These are phyloP conservation scores for Penicillium alfredii DNA, from an alignment of 495 filamentous ascomycete genomes.

Conservation along the genomic window DNA sequence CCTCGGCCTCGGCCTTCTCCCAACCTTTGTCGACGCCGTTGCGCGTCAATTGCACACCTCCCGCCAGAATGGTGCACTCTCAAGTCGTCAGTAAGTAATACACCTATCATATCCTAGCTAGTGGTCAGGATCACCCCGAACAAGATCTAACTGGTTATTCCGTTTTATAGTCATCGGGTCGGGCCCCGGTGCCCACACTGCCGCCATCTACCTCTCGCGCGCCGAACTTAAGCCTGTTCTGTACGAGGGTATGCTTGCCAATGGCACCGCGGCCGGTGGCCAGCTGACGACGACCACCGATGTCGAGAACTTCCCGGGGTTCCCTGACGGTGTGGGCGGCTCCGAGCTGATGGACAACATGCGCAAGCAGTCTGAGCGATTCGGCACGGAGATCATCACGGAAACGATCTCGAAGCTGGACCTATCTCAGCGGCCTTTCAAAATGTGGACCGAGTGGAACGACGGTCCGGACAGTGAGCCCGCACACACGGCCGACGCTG, in stretches of 20 bases:
- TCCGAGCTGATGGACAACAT: conserved; percentile 88
- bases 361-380: conserved; percentile 83
- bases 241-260: conserved; percentile 96
- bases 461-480: conserved; percentile 57
- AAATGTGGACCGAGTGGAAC: conserved; percentile 83
- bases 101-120: not conserved
- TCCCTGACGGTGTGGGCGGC: conserved; percentile 81
- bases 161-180: conserved; percentile 66
- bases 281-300: conserved; percentile 98
- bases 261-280: conserved; percentile 91
- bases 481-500: conserved; percentile 73
- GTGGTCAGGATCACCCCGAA: not conserved
- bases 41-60: conserved; percentile 34
- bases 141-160: conserved; percentile 10
- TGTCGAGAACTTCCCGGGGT: conserved; percentile 96
- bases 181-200: conserved; percentile 94
- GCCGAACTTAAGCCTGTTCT: conserved; percentile 85
- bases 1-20: conserved; percentile 32
- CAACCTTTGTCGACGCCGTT: conserved; percentile 35
- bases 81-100: conserved; percentile 66
- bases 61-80: conserved; percentile 63
- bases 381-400: conserved; percentile 84
- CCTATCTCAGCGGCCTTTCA: conserved; percentile 78
- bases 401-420: conserved; percentile 91
- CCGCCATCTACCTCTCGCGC: conserved; percentile 89